Evolutionary conservation across 192 early-diverging fungal genomes (phyloP), one percentile per base, ranked within the genome.

Genomic region (Lunasporangiospora selenospora): DNA sequence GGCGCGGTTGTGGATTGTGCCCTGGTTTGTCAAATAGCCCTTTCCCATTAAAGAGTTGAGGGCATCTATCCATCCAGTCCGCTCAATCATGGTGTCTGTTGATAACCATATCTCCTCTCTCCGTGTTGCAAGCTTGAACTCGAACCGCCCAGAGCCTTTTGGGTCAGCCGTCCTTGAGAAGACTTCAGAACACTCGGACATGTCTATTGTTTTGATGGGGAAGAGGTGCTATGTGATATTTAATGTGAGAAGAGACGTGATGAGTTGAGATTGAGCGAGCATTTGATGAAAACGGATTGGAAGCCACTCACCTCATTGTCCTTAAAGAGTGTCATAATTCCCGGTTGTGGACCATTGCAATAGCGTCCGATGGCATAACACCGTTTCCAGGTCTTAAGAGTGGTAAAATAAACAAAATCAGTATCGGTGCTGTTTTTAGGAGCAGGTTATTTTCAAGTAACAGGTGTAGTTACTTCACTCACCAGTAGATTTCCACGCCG

Each of bases 11-110:
- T 55, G 60, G 9, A 73, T 73, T 29, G 55, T 75, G 18, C 67
- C 62, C 26, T 81, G 69, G 2, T 62, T 77, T 8, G 79, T 80
- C 1, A 77, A 49, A 2, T 78, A 80, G 4, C 65, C 75, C 38
- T 81, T 81, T 11, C 79, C 80, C 82, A 81, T 80, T 19, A 84
- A 75, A 1, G 82, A 75, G 24, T 80, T 77, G 6, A 84, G 59
- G 10, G 77, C 60, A 36, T 75, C 65, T 5, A 84, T 67, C 82
- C 82, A 84, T 15, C 62, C 79, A 23, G 80, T 81, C 5, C 82
- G 67, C 23, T 75, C 62, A 12, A 57, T 52, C 39, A 75, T 62
- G 0, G 80, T 80, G 10, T 84, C 82, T 10, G 80, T 79, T 4
- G 79, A 79, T 13, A 84, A 65, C 53, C 76, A 57, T 2, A 76